Evolutionary conservation across 2,329 filamentous ascomycete genomes (phyloP).

Genomic region (Colletotrichum endophyticum): DNA sequence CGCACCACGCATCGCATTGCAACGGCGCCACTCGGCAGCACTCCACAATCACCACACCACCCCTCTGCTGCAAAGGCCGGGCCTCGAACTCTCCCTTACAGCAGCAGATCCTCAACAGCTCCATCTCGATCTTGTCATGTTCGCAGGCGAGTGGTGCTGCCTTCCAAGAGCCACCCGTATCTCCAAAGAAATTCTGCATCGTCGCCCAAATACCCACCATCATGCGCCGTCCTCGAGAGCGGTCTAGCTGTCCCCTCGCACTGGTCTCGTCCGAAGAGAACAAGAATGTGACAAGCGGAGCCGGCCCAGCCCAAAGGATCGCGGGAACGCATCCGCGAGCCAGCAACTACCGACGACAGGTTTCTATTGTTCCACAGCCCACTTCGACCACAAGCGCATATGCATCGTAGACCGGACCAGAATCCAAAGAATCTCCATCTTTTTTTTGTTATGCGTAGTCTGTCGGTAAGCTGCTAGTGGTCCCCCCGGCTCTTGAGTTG

Average conservation of each 20-base stretch:
- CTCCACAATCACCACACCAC: neutral
- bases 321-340: constrained; percentile 12
- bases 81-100: neutral
- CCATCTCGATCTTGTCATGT: neutral
- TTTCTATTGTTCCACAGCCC: neutral
- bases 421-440: neutral
- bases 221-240: neutral
- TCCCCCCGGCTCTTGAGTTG: neutral
- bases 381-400: neutral
- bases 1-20: neutral
- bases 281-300: neutral
- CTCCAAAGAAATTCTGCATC: neutral
- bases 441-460: neutral
- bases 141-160: neutral
- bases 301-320: neutral
- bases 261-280: neutral
- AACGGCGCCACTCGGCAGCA: constrained; percentile 4
- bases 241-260: neutral
- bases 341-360: constrained; percentile 7
- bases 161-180: neutral
- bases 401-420: neutral
- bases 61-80: neutral
- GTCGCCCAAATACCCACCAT: neutral
- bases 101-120: neutral
- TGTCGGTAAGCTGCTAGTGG: neutral